phyloP scores from a whole-genome alignment of 2,329 filamentous ascomycete species.

The Phaeosphaeria sp. region DNA sequence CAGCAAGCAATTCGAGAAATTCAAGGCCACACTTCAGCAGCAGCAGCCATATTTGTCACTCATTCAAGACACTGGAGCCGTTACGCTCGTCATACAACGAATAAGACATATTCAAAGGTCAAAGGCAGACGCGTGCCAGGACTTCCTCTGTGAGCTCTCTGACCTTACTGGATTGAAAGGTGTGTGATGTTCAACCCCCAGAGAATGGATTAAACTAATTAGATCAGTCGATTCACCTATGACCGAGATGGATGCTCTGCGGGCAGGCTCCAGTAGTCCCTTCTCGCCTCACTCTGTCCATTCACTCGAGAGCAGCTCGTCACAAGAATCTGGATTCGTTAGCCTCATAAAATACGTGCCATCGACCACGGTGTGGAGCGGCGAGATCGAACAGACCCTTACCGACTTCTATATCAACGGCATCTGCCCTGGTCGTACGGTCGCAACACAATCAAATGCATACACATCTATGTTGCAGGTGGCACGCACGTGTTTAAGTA shows the following conservation, averaged over 20 bases:
- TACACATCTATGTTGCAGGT: conserved; percentile 32
- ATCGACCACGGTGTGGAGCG: conserved; percentile 20
- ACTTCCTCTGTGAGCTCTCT: conserved; percentile 43
- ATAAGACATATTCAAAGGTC: conserved; percentile 41
- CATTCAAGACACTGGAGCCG: conserved; percentile 30
- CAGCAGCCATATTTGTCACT: conserved; percentile 36
- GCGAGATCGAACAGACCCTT: conserved; percentile 37
- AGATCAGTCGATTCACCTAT: conserved; percentile 33
- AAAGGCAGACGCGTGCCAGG: conserved; percentile 43
- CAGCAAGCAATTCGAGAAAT: conserved; percentile 46
- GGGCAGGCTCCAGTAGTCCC: conserved; percentile 33
- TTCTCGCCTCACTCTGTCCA: conserved; percentile 32
- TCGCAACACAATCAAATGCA: conserved; percentile 33
- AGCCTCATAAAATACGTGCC: conserved; percentile 42
- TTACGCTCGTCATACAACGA: conserved; percentile 40
- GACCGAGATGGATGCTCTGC: conserved; percentile 31
- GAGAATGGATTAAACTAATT: conserved; percentile 13
- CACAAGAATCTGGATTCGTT: conserved; percentile 29
- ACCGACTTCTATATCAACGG: conserved; percentile 42
- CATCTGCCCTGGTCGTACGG: conserved; percentile 40
- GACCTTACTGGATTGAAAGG: conserved; percentile 39
- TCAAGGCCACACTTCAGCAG: conserved; percentile 37
- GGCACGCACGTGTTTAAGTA: conserved; percentile 37
- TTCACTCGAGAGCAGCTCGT: conserved; percentile 32
- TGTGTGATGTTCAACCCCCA: conserved; percentile 5